phyloP scores from a whole-genome alignment of 2,329 filamentous ascomycete genomes.

The Cladosporium sp. region DNA sequence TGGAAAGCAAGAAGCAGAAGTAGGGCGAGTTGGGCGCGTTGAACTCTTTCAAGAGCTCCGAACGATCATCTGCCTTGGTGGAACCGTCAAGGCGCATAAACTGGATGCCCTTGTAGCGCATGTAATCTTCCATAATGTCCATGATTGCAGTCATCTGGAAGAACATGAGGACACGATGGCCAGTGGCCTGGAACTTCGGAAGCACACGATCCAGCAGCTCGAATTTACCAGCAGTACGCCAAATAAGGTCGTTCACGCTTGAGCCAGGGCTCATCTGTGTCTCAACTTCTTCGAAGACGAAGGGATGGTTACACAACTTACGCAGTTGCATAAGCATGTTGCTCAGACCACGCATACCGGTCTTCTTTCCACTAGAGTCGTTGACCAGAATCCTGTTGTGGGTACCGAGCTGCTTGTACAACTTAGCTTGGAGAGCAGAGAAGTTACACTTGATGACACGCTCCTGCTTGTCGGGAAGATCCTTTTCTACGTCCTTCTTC shows the following conservation, averaged over 20 bases:
- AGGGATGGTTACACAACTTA: constrained; percentile 98
- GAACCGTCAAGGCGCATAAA: constrained; percentile 95
- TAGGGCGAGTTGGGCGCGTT: constrained; percentile 89
- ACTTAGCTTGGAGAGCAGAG: constrained; percentile 85
- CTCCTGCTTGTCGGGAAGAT: constrained; percentile 97
- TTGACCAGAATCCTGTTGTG: constrained; percentile 94
- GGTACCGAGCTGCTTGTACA: constrained; percentile 97
- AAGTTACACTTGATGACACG: constrained; percentile 99
- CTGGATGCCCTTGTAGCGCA: constrained; percentile 77
- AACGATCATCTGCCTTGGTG: constrained; percentile 96
- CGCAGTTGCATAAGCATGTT: constrained; percentile 99
- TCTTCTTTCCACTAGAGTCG: constrained; percentile 95
- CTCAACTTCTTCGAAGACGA: constrained; percentile 97
- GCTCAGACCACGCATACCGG: constrained; percentile 88
- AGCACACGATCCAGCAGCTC: constrained; percentile 89
- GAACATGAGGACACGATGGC: constrained; percentile 98
- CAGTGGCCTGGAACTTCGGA: constrained; percentile 87
- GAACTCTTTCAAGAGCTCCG: constrained; percentile 83
- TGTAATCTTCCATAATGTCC: constrained; percentile 99
- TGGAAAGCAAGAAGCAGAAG: constrained; percentile 98
- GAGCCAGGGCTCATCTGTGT: constrained; percentile 94
- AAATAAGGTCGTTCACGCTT: constrained; percentile 87
- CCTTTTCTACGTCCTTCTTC: constrained; percentile 99
- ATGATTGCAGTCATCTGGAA: constrained; percentile 99
- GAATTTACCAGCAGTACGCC: constrained; percentile 96